phyloP scores from a whole-genome alignment of 139 green algal species.

The Spirogloea muscicola region DNA sequence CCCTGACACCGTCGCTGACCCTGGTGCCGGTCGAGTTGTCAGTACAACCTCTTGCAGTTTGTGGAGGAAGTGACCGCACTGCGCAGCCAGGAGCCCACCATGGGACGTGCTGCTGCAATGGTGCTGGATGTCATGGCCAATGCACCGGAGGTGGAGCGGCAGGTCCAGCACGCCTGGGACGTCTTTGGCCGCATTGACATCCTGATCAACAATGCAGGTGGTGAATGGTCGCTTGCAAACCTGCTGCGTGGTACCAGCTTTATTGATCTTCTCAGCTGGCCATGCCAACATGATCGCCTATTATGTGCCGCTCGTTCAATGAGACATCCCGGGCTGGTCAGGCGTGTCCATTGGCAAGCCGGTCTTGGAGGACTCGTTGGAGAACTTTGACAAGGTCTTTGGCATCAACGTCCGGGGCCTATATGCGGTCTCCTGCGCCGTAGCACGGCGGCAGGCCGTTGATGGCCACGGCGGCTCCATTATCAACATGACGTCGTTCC shows the following conservation, averaged over 20 bases:
- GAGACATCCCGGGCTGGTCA: no score
- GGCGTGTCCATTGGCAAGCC: neutral
- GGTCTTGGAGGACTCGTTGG: neutral
- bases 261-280: no score
- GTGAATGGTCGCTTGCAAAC: no score
- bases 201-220: constrained; percentile 12
- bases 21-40: no score
- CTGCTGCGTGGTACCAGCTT: no score
- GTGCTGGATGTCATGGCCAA: constrained; percentile 5
- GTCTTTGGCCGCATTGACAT: constrained; percentile 8
- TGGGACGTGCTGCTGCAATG: no score
- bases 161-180: constrained; percentile 1
- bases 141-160: neutral
- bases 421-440: neutral
- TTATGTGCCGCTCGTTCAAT: no score
- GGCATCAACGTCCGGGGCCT: neutral
- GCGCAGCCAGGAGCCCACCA: no score
- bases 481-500: constrained; percentile 9
- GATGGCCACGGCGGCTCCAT: constrained; percentile 6
- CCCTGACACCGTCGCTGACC: no score
- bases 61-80: no score
- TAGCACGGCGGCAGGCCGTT: neutral
- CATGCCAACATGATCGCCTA: no score
- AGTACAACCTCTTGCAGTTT: no score
- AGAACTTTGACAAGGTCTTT: neutral